Conservation (phyloP, 2,329 filamentous ascomycete genomes). For the Helotiales sp. region DNA sequence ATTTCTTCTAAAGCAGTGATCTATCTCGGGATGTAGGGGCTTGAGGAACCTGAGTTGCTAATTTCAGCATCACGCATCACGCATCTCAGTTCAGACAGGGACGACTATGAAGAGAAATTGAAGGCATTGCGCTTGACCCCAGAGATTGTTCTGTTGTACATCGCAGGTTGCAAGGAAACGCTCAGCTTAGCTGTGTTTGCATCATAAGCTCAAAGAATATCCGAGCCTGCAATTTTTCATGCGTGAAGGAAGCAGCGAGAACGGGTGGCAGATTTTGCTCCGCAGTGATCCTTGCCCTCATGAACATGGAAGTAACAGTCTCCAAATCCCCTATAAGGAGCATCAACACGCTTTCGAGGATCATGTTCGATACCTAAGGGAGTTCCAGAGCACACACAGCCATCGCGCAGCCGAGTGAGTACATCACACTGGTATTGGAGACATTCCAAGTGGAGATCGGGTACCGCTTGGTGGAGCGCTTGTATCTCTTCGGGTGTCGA, state of each 20-base stretch:
- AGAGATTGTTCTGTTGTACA: background rate
- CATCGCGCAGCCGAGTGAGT: background rate
- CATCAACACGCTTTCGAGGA: background rate
- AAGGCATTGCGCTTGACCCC: background rate
- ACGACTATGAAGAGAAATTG: background rate
- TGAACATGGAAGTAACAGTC: background rate
- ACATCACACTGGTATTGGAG: background rate
- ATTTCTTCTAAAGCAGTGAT: no score
- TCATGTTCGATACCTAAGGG: background rate
- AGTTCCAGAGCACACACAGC: background rate
- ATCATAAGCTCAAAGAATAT: background rate
- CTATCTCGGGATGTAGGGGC: no score
- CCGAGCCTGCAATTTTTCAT: background rate
- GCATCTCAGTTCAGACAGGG: background rate
- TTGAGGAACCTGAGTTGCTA: no score
- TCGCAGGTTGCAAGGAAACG: background rate
- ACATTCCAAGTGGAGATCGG: background rate
- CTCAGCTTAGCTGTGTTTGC: background rate
- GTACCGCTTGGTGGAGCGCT: background rate
- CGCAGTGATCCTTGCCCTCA: no score
- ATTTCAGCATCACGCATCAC: no score
- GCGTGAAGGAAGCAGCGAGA: no score
- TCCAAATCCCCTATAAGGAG: background rate
- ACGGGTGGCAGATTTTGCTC: no score
- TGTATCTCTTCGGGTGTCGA: background rate